Evolutionary conservation across 2,329 filamentous ascomycete species (phyloP), one percentile per base, ranked within the genome.

Genomic region (Hortaea sp.): DNA sequence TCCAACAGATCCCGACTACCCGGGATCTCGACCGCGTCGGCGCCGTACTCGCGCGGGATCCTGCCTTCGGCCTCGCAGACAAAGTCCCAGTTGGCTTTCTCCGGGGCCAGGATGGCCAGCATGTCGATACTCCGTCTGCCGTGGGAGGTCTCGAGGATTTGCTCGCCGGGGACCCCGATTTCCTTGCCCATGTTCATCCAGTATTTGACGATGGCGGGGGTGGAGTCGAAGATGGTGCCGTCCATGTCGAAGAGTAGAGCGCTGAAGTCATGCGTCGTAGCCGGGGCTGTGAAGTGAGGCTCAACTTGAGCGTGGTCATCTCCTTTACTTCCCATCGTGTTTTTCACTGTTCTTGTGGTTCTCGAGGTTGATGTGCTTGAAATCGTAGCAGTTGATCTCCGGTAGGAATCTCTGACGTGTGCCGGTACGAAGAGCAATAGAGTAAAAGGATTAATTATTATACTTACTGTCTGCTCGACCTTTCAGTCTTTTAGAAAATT

Each of bases 81-180:
- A 38, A 44, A 95, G 53, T 95, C 88, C 88, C 85, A 90, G 57
- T 84, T 95, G 38, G 92, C 92, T 63, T 88, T 87, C 56, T 85
- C 81, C 11, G 88, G 85, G 51, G 86, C 82, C 48, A 95, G 78
- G 29, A 89, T 71, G 63, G 78, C 78, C 48, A 98, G 74, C 2
- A 85, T 81, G 58, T 98, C 92, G 59, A 97, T 95, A 55, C 82
- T 88, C 48, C 92, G 75, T 49, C 90, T 80, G 51, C 92, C 92
- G 67, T 98, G 92, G 5, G 88, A 95, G 7, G 88, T 94, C 58
- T 87, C 77, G 28, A 97, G 76, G 57, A 98, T 97, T 31, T 52
- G 49, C 44, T 82, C 75, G n/a, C 87, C 85, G 54, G 87, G 79
- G 20, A 95, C 82, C 27, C 86, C 86, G 58, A 97, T 83, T 63